Evolutionary conservation across 768 basidiomycete species (phyloP).

Genomic region (Paxillus rubicundulus): DNA sequence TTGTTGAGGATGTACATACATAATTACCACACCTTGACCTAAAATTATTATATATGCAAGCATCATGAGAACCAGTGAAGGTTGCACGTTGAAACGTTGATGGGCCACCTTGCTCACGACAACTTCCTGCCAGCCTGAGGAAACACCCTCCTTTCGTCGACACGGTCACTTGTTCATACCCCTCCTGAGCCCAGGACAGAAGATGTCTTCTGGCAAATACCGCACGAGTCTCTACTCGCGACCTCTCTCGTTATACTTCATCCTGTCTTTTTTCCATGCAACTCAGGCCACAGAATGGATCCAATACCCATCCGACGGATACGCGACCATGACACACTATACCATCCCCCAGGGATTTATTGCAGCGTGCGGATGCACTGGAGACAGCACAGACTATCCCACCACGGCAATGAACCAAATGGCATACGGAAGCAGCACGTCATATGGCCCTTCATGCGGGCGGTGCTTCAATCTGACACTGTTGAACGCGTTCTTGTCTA

Average conservation of each 20-base stretch:
- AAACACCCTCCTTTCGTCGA: not conserved
- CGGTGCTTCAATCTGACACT: constrained; percentile 78
- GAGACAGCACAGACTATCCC: constrained; percentile 62
- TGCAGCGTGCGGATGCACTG: constrained; percentile 76
- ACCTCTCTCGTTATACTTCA: constrained; percentile 21
- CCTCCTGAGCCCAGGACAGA: not conserved
- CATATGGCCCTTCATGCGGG: constrained; percentile 73
- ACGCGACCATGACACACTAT: constrained; percentile 81
- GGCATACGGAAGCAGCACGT: constrained; percentile 73
- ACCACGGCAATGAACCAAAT: constrained; percentile 79
- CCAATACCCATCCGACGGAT: constrained; percentile 56
- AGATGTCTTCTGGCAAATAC: constrained; percentile 15
- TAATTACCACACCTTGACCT: no score
- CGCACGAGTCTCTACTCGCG: constrained; percentile 4
- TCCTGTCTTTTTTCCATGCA: constrained; percentile 26
- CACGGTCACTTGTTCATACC: constrained; percentile 10
- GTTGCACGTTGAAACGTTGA: no score
- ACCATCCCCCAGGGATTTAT: constrained; percentile 43
- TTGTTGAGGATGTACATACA: no score
- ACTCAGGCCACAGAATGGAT: constrained; percentile 51
- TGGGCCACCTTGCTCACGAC: not conserved
- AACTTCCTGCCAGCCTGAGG: not conserved
- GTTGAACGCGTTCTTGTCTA: constrained; percentile 60
- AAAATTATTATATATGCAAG: no score
- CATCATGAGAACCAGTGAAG: no score